Conservation (phyloP, 805 yeast species). For the Pichia thaimueangensis region DNA sequence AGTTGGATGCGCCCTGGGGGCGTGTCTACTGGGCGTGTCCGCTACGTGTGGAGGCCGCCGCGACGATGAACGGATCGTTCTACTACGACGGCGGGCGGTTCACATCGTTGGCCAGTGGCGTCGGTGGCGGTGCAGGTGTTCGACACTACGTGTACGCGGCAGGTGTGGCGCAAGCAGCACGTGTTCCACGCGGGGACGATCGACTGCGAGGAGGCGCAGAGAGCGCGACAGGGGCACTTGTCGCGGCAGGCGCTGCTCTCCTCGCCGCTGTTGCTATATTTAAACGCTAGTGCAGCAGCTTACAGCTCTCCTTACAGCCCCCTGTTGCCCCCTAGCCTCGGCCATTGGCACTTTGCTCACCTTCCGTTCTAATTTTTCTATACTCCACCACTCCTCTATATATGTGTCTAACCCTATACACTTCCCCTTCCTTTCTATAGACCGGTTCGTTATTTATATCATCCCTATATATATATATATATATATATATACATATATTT, state of each 20-base stretch:
- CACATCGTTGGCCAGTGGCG: not conserved
- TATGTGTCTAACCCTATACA: too few species aligned
- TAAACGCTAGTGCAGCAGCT: not conserved
- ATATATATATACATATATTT: too few species aligned
- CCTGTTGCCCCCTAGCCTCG: too few species aligned
- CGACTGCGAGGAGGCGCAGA: not conserved
- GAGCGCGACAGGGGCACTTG: conserved; percentile 1
- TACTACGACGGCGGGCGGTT: conserved; percentile 3
- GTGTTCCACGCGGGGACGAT: not conserved
- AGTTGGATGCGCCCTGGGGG: conserved; percentile 16
- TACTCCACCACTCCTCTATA: too few species aligned
- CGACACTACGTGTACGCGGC: not conserved
- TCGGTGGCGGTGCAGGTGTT: not conserved
- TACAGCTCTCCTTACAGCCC: too few species aligned
- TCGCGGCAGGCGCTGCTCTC: not conserved
- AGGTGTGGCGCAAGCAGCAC: not conserved
- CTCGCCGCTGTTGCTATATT: not conserved
- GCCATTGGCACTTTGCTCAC: too few species aligned
- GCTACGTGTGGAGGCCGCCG: conserved; percentile 8
- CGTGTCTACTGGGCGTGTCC: conserved; percentile 26
- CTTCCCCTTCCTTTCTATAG: too few species aligned
- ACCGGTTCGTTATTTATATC: too few species aligned
- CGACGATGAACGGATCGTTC: not conserved
- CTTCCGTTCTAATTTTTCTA: too few species aligned
- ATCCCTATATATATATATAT: too few species aligned